Evolutionary conservation across 73 alveolate species (phyloP).

Genomic region (Symbiodinium pilosum): DNA sequence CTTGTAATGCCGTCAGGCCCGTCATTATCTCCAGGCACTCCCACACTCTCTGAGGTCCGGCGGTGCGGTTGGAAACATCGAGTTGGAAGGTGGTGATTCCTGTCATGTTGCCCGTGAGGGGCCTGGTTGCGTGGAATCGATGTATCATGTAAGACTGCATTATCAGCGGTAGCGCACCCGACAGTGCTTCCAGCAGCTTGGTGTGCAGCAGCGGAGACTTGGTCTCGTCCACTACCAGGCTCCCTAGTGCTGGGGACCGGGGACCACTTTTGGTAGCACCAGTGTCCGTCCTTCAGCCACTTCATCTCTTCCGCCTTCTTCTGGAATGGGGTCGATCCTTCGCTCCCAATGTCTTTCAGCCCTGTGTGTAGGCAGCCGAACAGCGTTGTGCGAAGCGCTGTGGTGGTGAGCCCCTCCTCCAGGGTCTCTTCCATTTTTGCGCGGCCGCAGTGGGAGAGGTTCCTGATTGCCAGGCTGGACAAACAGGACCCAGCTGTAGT

Average conservation of each 20-base stretch:
- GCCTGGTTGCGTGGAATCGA: neutral
- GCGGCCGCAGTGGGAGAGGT: neutral
- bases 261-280: neutral
- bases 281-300: neutral
- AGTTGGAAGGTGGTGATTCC: neutral
- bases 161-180: neutral
- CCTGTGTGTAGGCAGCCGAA: neutral
- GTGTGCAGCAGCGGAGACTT: neutral
- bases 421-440: neutral
- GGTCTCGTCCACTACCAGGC: neutral
- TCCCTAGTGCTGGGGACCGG: neutral
- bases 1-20: neutral
- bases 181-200: neutral
- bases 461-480: neutral
- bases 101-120: neutral
- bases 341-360: neutral
- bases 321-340: neutral
- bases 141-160: neutral
- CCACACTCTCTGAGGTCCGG: neutral
- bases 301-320: neutral
- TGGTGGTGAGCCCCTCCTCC: neutral
- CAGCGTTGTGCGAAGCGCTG: neutral
- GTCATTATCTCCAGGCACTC: neutral
- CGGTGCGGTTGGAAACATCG: neutral
- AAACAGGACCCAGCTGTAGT: slow-evolving; percentile 5